Conservation (phyloP, 805 yeast genomes). For the Metschnikowia amazonensis region DNA sequence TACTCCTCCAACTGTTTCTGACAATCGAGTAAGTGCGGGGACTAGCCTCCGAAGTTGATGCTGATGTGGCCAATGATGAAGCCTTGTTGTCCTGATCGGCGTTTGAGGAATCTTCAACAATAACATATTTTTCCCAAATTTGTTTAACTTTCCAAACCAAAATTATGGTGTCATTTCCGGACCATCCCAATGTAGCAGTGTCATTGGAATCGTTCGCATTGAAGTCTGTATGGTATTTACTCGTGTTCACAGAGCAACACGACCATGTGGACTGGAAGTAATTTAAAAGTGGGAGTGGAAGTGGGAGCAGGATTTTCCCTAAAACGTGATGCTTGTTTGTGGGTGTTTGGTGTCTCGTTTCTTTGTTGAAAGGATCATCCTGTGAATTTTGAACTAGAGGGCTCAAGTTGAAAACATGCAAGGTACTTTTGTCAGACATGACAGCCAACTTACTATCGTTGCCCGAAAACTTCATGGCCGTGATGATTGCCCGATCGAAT, state of each 20-base stretch:
- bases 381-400: constrained; percentile 3
- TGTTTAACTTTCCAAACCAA: constrained; percentile 71
- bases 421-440: constrained; percentile 81
- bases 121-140: constrained; percentile 83
- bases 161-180: constrained; percentile 66
- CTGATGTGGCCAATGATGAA: not conserved
- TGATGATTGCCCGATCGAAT: constrained; percentile 74
- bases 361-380: constrained; percentile 9
- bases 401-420: constrained; percentile 71
- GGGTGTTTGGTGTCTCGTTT: constrained; percentile 16
- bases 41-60: not conserved
- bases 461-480: constrained; percentile 80
- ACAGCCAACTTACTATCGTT: constrained; percentile 76
- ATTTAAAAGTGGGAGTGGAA: constrained; percentile 55
- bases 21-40: constrained; percentile 42
- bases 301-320: constrained; percentile 55
- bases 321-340: constrained; percentile 62
- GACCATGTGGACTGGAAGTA: constrained; percentile 88
- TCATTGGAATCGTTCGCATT: constrained; percentile 24
- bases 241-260: constrained; percentile 66
- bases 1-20: constrained; percentile 65
- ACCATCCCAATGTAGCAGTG: constrained; percentile 59
- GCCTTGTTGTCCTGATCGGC: not conserved
- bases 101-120: constrained; percentile 41
- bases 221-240: constrained; percentile 30